A percentile compares a stretch with the other conserved stretches of the same genome.
Evolutionary conservation across 495 filamentous ascomycete species (phyloP).

Genomic region (Penicillium verhagenii): DNA sequence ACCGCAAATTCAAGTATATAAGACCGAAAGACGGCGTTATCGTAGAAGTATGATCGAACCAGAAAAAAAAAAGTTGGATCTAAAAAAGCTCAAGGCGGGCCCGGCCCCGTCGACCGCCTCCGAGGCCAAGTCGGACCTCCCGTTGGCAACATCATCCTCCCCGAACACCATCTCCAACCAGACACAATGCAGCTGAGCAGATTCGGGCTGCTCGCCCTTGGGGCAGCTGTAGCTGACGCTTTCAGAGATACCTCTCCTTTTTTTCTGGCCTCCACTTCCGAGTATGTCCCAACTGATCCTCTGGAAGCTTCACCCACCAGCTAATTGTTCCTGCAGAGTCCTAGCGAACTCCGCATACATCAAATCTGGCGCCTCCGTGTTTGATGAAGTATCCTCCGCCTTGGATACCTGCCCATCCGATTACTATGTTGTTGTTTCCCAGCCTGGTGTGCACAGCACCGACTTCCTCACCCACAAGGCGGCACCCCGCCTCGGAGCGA

Average conservation of each 20-base stretch:
- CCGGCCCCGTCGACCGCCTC: conserved; percentile 31
- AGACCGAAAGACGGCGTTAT: background rate
- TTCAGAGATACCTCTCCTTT: conserved; percentile 87
- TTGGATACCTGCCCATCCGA: conserved; percentile 70
- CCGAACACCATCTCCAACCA: conserved; percentile 18
- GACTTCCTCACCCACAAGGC: conserved; percentile 57
- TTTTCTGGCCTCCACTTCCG: conserved; percentile 74
- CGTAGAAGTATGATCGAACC: conserved; percentile 5
- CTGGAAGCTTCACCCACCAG: conserved; percentile 15
- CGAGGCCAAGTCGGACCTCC: conserved; percentile 30
- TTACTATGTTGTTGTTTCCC: conserved; percentile 76
- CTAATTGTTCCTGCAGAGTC: conserved; percentile 42
- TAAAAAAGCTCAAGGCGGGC: conserved; percentile 26
- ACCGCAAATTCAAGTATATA: background rate
- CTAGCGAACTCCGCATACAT: conserved; percentile 44
- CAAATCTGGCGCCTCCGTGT: conserved; percentile 40
- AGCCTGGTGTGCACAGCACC: conserved; percentile 70
- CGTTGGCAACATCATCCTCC: conserved; percentile 27
- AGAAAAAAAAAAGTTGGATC: conserved; percentile 25
- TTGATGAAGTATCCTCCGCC: conserved; percentile 25
- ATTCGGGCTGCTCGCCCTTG: conserved; percentile 60
- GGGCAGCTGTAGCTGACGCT: conserved; percentile 59
- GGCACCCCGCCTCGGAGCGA: conserved; percentile 60
- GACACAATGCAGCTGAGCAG: conserved; percentile 60
- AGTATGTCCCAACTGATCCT: conserved; percentile 53